Evolutionary conservation across 2,329 filamentous ascomycete species (phyloP).

Genomic region (Claviceps monticola): DNA sequence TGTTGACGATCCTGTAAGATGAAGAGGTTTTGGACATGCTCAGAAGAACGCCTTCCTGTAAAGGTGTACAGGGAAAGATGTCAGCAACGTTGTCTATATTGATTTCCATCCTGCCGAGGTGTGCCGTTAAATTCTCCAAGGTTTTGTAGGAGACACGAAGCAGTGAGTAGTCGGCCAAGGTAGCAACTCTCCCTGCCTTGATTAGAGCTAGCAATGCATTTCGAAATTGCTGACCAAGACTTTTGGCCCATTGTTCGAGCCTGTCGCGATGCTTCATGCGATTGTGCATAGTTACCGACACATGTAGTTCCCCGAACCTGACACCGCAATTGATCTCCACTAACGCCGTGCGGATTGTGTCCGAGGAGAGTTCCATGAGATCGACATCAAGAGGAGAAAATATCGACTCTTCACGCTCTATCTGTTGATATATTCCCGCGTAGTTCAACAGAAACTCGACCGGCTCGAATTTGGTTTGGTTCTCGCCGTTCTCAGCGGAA

Average conservation of each 20-base stretch:
- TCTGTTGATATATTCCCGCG: conserved; percentile 26
- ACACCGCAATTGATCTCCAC: neutral
- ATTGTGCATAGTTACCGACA: neutral
- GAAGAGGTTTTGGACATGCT: neutral
- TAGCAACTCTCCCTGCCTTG: neutral
- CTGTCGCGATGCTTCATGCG: neutral
- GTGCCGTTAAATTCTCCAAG: too few relatives aligned
- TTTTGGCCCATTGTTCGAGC: neutral
- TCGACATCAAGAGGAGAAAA: conserved; percentile 2
- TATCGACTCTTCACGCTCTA: conserved; percentile 21
- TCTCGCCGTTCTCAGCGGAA: conserved; percentile 9
- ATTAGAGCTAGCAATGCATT: neutral
- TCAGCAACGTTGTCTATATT: neutral
- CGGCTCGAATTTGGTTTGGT: conserved; percentile 8
- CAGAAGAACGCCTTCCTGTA: neutral
- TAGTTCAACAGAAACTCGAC: conserved; percentile 37
- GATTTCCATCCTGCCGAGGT: neutral
- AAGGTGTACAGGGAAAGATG: neutral
- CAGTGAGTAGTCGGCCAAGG: neutral
- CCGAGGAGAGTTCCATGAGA: neutral
- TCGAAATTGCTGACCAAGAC: neutral
- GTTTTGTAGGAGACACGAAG: neutral
- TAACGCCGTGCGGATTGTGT: neutral
- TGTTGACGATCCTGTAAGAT: neutral
- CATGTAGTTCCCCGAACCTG: neutral